Percentiles rank a stretch among this genome's conserved stretches.
Evolutionary conservation across 2,329 filamentous ascomycete genomes (phyloP).

Genomic region (Microsporum ferrugineum): DNA sequence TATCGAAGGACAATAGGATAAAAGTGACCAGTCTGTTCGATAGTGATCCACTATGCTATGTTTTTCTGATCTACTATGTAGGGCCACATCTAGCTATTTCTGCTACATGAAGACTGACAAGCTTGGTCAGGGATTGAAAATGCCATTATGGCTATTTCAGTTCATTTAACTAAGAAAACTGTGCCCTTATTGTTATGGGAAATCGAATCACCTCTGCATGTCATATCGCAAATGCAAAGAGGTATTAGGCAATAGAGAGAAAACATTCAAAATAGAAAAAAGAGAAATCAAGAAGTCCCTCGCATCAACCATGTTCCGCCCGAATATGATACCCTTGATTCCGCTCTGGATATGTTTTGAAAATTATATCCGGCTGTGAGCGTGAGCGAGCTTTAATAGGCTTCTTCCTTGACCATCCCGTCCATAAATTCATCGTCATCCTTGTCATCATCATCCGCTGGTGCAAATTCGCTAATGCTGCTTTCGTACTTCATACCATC

Average conservation of each 20-base stretch:
- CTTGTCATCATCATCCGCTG: neutral
- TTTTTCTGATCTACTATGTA: too few relatives aligned
- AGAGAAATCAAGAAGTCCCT: neutral
- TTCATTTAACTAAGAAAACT: too few relatives aligned
- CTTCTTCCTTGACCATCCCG: neutral
- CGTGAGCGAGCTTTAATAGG: neutral
- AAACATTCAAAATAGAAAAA: neutral
- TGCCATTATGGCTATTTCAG: too few relatives aligned
- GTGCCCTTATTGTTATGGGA: too few relatives aligned
- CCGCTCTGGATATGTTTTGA: neutral
- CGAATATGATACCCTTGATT: neutral
- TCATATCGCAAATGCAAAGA: neutral
- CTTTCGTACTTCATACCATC: conserved; percentile 11
- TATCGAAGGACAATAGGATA: too few relatives aligned
- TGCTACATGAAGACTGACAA: too few relatives aligned
- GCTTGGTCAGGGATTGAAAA: too few relatives aligned
- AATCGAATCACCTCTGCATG: too few relatives aligned
- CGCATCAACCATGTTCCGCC: neutral
- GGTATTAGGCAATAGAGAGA: neutral
- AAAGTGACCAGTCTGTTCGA: neutral
- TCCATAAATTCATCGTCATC: conserved; percentile 3
- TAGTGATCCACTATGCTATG: too few relatives aligned
- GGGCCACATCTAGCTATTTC: too few relatives aligned
- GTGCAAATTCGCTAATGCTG: conserved; percentile 10
- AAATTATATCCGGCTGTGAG: neutral